Conservation (phyloP, 2,329 filamentous ascomycete species). For the Biscogniauxia marginata region DNA sequence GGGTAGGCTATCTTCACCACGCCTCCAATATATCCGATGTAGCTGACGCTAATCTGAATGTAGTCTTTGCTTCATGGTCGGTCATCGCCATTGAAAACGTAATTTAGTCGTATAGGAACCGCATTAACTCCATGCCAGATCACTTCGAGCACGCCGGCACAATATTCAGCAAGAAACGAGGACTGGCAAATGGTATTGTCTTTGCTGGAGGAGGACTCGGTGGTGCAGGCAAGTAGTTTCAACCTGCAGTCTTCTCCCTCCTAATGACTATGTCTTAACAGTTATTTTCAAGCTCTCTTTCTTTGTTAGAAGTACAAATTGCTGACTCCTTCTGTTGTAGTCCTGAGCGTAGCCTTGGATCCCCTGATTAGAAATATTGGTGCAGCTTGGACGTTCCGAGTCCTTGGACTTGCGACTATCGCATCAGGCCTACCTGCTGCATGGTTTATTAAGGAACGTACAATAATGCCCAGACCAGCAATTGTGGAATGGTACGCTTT, state of each 20-base stretch:
- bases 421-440: slow-evolving; percentile 47
- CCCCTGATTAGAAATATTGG: slow-evolving; percentile 42
- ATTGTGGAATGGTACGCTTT: slow-evolving; percentile 41
- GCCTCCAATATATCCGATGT: too few relatives aligned
- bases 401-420: slow-evolving; percentile 43
- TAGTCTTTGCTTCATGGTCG: slow-evolving; percentile 17
- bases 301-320: too few relatives aligned
- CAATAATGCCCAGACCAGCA: slow-evolving; percentile 33
- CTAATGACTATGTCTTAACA: too few relatives aligned
- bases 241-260: too few relatives aligned
- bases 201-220: slow-evolving; percentile 56
- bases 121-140: slow-evolving; percentile 29
- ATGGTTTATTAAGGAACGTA: slow-evolving; percentile 42
- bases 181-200: slow-evolving; percentile 55
- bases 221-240: too few relatives aligned
- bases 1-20: slow-evolving; percentile 11
- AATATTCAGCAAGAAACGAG: slow-evolving; percentile 56
- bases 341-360: slow-evolving; percentile 50
- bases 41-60: slow-evolving; percentile 1
- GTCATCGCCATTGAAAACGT: neutral
- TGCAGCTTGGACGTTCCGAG: slow-evolving; percentile 41
- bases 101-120: too few relatives aligned
- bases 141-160: slow-evolving; percentile 47
- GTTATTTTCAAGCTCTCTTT: too few relatives aligned
- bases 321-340: too few relatives aligned